Evolutionary conservation across 2,329 filamentous ascomycete species (phyloP), one percentile per base, ranked within the genome.

Genomic region (Sarocladium kiliense): DNA sequence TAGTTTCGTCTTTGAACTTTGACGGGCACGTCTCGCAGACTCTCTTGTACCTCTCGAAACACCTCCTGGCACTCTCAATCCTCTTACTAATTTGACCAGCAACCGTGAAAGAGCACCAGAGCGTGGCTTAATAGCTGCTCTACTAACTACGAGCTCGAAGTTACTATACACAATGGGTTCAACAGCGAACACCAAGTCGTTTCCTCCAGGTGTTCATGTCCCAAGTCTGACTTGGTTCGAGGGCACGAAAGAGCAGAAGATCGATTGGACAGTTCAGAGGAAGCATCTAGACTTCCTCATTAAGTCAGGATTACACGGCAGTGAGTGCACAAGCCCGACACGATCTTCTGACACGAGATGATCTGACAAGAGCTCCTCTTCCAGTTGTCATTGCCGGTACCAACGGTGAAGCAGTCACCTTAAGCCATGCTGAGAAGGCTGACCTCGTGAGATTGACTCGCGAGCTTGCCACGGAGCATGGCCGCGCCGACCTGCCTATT

Each of bases 321-420:
- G 74, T 75, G 63, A 41, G 57, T 41, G 7, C 6, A 32, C 30
- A n/a, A 10, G 9, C 39, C 6, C 26, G 30, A 34, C 14, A 18
- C 18, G 12, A 9, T 11, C 16, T 18, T n/a, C 18, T n/a, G n/a
- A n/a, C 39, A 23, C n/a, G n/a, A n/a, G n/a, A n/a, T n/a, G n/a
- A n/a, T n/a, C n/a, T n/a, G n/a, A n/a, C n/a, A n/a, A n/a, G n/a
- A n/a, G n/a, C n/a, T n/a, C n/a, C n/a, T n/a, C n/a, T n/a, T n/a
- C n/a, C 51, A 66, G 70, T 90, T 56, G 84, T 88, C 45, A 82
- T 85, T 42, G 85, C 88, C 64, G 87, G 87, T 53, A 87, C 84
- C 60, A 90, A 89, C 62, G 87, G 87, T 61, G 87, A 91, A 70
- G 85, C 87, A 7, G 85, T 88, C 2, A 86, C 88, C 58, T 74